Base-by-base conservation (phyloP, 768 basidiomycete species). In the Serendipita indica region DNA sequence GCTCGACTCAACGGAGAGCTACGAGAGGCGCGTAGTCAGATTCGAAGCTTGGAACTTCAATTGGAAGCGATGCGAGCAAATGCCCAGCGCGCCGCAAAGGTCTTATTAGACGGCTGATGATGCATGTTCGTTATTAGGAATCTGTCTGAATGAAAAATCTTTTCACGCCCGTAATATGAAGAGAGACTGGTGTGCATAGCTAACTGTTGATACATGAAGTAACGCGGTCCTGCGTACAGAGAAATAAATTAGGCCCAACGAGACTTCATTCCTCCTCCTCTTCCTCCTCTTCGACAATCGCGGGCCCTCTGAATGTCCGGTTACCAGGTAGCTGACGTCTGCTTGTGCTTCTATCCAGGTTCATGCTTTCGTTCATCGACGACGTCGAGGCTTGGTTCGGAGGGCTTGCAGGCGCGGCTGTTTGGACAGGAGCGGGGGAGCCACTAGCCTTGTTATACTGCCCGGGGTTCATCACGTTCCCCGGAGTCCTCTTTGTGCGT, bases 41-140 rank as follows among this genome's bases (percentile, higher is more conserved):
- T 93, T 57, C 75, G 91, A 60, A 83, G 83, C 64, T 70, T 93
- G 54, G 89, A 92, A 71, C 67, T 91, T 60, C 85, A 89, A 71
- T 79, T 90, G 18, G 88, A 91, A 71, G 74, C 75, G 13, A 69
- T 87, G 63, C 78, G 78, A 60, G 81, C 82, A 16, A 90, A 89
- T 65, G 85, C 87, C 59, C 75, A 79, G 65, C 85, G 79, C 66
- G 87, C 86, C 1, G 83, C 84, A 12, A 79, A 84, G 67, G 73
- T 83, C 34, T 67, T 89, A 62, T 59, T 74, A 61, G 65, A 60
- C 18, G 43, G 52, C 7, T 60, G 46, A 46, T 25, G 14, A 3
- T n/a, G 20, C 22, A 14, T 25, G 41, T 33, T 12, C 27, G 45
- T 33, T 37, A 37, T 43, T 7, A 30, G 30, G 10, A 27, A 28